phyloP scores from a whole-genome alignment of 2,329 filamentous ascomycete genomes.

The Apiospora aurea region DNA sequence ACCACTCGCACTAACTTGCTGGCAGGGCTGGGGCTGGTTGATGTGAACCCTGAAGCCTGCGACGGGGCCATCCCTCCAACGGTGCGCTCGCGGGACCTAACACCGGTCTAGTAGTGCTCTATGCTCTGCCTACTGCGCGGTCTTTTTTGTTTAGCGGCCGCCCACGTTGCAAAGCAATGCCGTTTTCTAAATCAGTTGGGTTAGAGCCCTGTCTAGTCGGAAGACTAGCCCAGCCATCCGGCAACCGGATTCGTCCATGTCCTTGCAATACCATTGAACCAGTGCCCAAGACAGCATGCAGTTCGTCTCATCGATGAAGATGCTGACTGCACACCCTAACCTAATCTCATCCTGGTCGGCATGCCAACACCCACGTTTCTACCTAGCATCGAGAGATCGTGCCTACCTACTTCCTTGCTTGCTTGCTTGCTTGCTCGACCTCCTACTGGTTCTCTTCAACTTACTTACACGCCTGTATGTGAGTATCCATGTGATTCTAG shows the following conservation, averaged over 20 bases:
- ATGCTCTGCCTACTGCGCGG: background rate
- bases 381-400: background rate
- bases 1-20: background rate
- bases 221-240: background rate
- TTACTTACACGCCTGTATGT: background rate
- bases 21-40: background rate
- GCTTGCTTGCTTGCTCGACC: background rate
- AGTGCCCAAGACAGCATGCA: background rate
- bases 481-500: background rate
- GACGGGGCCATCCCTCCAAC: background rate
- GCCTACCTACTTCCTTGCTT: background rate
- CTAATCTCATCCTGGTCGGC: background rate
- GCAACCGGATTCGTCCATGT: background rate
- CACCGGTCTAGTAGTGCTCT: background rate
- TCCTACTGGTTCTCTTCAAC: background rate
- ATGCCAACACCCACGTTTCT: background rate
- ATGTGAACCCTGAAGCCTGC: constrained; percentile 2
- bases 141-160: background rate
- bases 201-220: background rate
- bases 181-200: background rate
- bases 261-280: background rate
- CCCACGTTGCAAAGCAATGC: background rate
- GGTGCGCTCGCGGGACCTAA: constrained; percentile 5
- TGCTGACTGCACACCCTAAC: constrained; percentile 6
- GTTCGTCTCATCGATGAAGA: background rate